Evolutionary conservation across 805 yeast genomes (phyloP).

Genomic region (Zygosaccharomyces bisporus): DNA sequence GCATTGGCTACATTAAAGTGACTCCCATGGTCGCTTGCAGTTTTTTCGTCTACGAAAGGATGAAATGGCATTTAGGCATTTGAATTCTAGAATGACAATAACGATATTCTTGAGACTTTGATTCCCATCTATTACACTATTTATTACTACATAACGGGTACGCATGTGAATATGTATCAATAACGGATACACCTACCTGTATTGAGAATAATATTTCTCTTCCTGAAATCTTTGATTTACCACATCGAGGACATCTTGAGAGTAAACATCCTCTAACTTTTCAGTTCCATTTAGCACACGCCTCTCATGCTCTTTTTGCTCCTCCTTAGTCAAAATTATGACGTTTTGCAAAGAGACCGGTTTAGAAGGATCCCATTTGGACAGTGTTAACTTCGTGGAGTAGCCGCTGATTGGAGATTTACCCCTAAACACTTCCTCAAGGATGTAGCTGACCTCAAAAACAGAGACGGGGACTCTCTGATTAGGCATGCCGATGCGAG

Average conservation of each 20-base stretch:
- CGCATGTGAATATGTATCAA: slow-evolving; percentile 5
- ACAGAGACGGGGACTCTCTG: slow-evolving; percentile 73
- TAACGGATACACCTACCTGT: slow-evolving; percentile 28
- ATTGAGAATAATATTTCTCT: slow-evolving; percentile 69
- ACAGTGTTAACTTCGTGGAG: slow-evolving; percentile 72
- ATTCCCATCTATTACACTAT: background rate
- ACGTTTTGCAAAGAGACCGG: slow-evolving; percentile 72
- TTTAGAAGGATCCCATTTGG: slow-evolving; percentile 75
- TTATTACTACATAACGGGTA: background rate
- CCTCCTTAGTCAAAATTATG: slow-evolving; percentile 85
- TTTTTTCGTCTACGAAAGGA: slow-evolving; percentile 87
- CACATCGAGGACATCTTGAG: slow-evolving; percentile 50
- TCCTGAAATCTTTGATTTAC: slow-evolving; percentile 66
- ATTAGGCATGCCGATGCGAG: slow-evolving; percentile 66
- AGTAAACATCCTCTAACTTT: slow-evolving; percentile 57
- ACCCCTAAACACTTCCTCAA: slow-evolving; percentile 92
- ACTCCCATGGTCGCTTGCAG: slow-evolving; percentile 97
- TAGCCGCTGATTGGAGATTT: slow-evolving; percentile 83
- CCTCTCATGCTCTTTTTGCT: slow-evolving; percentile 75
- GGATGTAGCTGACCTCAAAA: slow-evolving; percentile 71
- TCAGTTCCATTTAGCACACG: slow-evolving; percentile 70
- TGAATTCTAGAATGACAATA: slow-evolving; percentile 22
- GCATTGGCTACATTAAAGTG: slow-evolving; percentile 92
- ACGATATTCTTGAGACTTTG: background rate
- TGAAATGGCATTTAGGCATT: slow-evolving; percentile 67